These are phyloP conservation scores for Ramaria rubella DNA, from an alignment of 768 basidiomycete species.

Conservation along the genomic window DNA sequence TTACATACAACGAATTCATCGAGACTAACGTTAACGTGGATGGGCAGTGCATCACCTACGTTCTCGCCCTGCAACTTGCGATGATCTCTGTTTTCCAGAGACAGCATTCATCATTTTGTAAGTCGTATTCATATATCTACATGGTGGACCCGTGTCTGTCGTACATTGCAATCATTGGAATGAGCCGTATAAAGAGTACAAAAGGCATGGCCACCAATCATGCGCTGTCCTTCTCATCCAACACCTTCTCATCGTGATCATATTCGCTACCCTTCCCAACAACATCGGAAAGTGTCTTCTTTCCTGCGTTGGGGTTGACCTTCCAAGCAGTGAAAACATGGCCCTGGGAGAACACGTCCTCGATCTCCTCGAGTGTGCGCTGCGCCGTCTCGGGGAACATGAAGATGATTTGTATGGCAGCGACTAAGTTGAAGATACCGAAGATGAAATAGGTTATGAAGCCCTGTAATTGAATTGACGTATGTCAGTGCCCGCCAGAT, in stretches of 20 bases:
- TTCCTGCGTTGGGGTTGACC: constrained; percentile 53
- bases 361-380: constrained; percentile 70
- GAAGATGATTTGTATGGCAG: constrained; percentile 66
- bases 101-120: too few species aligned
- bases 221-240: constrained; percentile 2
- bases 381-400: constrained; percentile 76
- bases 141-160: too few species aligned
- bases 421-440: constrained; percentile 68
- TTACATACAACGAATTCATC: too few species aligned
- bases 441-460: constrained; percentile 64
- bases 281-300: constrained; percentile 52
- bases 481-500: not conserved
- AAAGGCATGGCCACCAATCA: too few species aligned
- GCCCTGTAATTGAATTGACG: not conserved
- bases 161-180: too few species aligned
- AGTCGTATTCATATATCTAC: too few species aligned
- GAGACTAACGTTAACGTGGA: too few species aligned
- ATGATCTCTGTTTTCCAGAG: too few species aligned
- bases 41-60: too few species aligned
- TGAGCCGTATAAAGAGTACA: too few species aligned
- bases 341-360: constrained; percentile 67
- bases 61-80: too few species aligned
- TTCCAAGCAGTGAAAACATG: constrained; percentile 69
- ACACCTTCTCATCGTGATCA: too few species aligned
- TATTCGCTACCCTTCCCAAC: constrained; percentile 7